Evolutionary conservation across 2,329 filamentous ascomycete genomes (phyloP).

Genomic region (Fusarium pseudocircinatum): DNA sequence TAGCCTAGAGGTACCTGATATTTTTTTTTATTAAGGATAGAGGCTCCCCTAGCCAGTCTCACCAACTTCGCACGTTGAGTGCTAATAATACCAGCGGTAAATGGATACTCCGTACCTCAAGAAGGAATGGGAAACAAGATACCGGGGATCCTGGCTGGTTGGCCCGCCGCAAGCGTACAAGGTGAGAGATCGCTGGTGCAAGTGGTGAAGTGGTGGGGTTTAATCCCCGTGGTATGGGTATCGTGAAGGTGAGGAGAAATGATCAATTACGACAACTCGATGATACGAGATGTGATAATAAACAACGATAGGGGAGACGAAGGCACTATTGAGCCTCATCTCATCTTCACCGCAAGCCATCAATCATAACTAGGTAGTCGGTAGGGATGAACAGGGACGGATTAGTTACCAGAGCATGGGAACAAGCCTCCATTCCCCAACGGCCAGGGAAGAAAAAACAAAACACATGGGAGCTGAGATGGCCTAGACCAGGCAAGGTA

Average conservation of each 20-base stretch:
- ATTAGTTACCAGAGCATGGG: neutral
- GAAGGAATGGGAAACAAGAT: neutral
- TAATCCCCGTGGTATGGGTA: slow-evolving; percentile 24
- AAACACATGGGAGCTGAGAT: slow-evolving; percentile 24
- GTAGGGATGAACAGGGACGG: neutral
- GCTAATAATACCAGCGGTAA: slow-evolving; percentile 22
- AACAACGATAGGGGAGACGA: slow-evolving; percentile 19
- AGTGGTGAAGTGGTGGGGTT: slow-evolving; percentile 37
- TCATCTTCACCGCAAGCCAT: slow-evolving; percentile 12
- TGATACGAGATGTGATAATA: slow-evolving; percentile 23
- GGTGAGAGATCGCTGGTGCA: slow-evolving; percentile 33
- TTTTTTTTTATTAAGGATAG: neutral
- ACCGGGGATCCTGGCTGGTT: slow-evolving; percentile 37
- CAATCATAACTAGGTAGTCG: neutral
- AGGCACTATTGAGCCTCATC: slow-evolving; percentile 18
- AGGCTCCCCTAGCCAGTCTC: neutral
- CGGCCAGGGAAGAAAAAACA: slow-evolving; percentile 15
- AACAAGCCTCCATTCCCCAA: slow-evolving; percentile 34
- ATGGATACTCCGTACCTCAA: slow-evolving; percentile 2
- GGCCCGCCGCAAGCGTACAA: slow-evolving; percentile 40
- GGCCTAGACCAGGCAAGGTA: slow-evolving; percentile 1
- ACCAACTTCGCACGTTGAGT: neutral
- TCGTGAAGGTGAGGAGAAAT: slow-evolving; percentile 34
- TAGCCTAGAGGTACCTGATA: neutral
- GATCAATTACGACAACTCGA: slow-evolving; percentile 38